phyloP scores from a whole-genome alignment of 495 filamentous ascomycete species.

The Tuber aestivum region DNA sequence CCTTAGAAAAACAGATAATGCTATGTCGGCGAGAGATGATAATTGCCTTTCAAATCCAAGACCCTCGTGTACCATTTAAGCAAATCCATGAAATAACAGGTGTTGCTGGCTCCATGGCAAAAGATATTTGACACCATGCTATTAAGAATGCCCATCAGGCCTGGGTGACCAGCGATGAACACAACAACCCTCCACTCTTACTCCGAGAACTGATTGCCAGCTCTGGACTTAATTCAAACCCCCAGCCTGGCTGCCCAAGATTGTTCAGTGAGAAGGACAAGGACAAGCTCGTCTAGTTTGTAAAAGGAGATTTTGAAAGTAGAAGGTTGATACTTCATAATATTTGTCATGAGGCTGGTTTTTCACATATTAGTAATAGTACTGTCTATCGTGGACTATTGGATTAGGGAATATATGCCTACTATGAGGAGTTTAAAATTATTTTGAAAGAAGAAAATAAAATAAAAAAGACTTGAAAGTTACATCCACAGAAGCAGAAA shows the following conservation, averaged over 20 bases:
- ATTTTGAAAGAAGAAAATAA: neutral
- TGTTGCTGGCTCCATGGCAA: neutral
- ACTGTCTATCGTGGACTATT: neutral
- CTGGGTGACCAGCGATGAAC: neutral
- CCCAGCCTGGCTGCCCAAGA: neutral
- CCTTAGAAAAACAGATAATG: slow-evolving; percentile 3
- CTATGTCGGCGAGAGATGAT: neutral
- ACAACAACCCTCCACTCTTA: neutral
- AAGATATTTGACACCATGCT: slow-evolving; percentile 2
- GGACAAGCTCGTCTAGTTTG: neutral
- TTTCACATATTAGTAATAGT: neutral
- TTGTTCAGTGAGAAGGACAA: neutral
- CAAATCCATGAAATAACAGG: neutral
- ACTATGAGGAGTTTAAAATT: slow-evolving; percentile 8
- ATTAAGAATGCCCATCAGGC: neutral
- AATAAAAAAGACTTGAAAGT: neutral
- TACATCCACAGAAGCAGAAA: too few relatives aligned
- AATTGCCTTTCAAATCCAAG: neutral
- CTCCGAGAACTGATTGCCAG: neutral
- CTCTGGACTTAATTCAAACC: neutral
- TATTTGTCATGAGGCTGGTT: neutral
- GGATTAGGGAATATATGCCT: neutral
- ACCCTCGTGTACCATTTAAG: neutral
- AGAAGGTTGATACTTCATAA: neutral
- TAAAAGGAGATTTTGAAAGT: neutral